Evolutionary conservation across 2,329 filamentous ascomycete species (phyloP), one percentile per base, ranked within the genome.

Genomic region (Orbilia blumenaviensis): DNA sequence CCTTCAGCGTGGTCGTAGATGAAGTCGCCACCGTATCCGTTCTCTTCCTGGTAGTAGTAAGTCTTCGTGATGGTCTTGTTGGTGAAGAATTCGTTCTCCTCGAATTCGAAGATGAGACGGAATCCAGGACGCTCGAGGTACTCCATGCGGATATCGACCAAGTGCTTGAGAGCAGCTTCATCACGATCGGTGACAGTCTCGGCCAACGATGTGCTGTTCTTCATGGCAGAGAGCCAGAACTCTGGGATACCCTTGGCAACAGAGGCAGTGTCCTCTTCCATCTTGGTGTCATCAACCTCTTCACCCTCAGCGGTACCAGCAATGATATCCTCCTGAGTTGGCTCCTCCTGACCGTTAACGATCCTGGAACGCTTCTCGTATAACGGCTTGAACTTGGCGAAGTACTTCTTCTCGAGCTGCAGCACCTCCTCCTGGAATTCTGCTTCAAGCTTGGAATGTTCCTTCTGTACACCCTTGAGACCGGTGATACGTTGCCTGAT

Each of bases 161-260:
- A 87, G 82, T 91, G 88, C 86, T 96, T 96, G 72, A 99, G 90
- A 63, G 94, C 95, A 80, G 89, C 90, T 88, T 99, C 95, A 83
- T 99, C 95, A 79, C 93, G 92, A 81, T 98, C 95, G 81, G 95
- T 99, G 83, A 99, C 97, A 89, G 97, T 97, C 85, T 99, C 96
- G 68, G 94, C 93, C 68, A 99, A 90, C 29, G 94, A 96, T 81
- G 95, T 89, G 84, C 97, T 94, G 87, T 99, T 99, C 89, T 99
- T 99, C 94, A 99, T 98, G 80, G 96, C 94, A 77, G 94, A 97
- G 60, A 99, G 88, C 95, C 95, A 99, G 88, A 99, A 99, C 85
- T 99, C 95, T 78, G 95, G 95, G 78, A 99, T 97, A 84, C 95
- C 95, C 81, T 89, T 87, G 79, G 91, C 85, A 66, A 85, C 83